Percentiles rank a stretch among this genome's conserved stretches.
Evolutionary conservation across 1,284 basidiomycete genomes (phyloP).

Genomic region (Cystobasidium slooffiae): DNA sequence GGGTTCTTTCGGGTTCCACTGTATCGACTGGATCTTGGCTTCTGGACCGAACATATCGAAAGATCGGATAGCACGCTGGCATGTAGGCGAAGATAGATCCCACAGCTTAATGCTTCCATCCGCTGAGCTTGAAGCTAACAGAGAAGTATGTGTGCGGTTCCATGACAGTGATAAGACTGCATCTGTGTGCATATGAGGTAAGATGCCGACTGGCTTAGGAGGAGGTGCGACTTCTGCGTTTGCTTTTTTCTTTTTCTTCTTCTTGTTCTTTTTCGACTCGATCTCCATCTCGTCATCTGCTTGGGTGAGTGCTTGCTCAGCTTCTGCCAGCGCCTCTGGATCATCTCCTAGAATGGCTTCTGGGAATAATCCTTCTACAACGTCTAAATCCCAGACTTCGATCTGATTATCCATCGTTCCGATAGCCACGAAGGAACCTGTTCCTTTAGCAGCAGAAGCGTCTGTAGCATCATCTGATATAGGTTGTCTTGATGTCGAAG

Average conservation of each 20-base stretch:
- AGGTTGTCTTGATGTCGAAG: constrained; percentile 54
- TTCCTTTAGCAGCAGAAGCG: background rate
- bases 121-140: constrained; percentile 89
- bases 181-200: constrained; percentile 76
- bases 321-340: constrained; percentile 21
- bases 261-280: constrained; percentile 56
- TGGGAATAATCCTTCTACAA: constrained; percentile 93
- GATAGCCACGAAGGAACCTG: constrained; percentile 91
- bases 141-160: constrained; percentile 85
- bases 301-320: constrained; percentile 45
- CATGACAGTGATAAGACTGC: constrained; percentile 89
- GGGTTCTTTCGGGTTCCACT: constrained; percentile 89
- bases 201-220: constrained; percentile 2
- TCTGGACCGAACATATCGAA: constrained; percentile 81
- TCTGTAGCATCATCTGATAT: background rate
- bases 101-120: constrained; percentile 96
- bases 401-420: constrained; percentile 97
- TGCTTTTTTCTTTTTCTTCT: constrained; percentile 90
- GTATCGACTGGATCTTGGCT: constrained; percentile 88
- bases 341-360: constrained; percentile 82
- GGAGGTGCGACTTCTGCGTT: constrained; percentile 73
- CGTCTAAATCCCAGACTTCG: constrained; percentile 96
- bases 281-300: constrained; percentile 8
- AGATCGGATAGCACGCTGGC: constrained; percentile 69
- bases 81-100: constrained; percentile 76